A percentile compares a stretch with the other conserved stretches of the same genome.
Conservation (phyloP, 1,139 yeast genomes). For the Lodderomyces oxycetoniae region DNA sequence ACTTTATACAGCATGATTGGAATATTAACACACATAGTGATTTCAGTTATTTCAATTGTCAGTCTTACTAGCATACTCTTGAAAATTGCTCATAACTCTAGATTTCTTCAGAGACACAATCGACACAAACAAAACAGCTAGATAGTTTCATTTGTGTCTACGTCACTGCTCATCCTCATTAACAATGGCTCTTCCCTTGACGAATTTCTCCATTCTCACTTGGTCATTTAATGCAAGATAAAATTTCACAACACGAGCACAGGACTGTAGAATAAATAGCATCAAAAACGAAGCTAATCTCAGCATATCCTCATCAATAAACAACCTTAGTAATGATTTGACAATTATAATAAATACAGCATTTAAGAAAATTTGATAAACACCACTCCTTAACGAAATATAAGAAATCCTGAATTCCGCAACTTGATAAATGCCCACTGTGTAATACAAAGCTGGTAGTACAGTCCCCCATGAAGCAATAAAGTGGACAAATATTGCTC, state of each 20-base stretch:
- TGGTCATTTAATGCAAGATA: conserved; percentile 32
- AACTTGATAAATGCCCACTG: conserved; percentile 1
- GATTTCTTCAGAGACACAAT: too few species aligned
- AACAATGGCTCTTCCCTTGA: conserved; percentile 57
- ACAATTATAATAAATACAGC: background rate
- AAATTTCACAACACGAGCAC: conserved; percentile 12
- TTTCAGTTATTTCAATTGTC: too few species aligned
- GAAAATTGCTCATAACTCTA: too few species aligned
- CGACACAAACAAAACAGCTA: too few species aligned
- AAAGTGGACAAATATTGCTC: conserved; percentile 17
- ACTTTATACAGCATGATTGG: too few species aligned
- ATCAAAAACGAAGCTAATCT: conserved; percentile 11
- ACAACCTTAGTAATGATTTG: too few species aligned
- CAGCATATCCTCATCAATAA: background rate
- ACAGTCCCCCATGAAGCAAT: conserved; percentile 23
- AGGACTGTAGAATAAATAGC: conserved; percentile 15
- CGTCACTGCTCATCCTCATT: too few species aligned
- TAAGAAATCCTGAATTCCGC: background rate
- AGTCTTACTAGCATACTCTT: too few species aligned
- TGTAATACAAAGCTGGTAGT: conserved; percentile 14
- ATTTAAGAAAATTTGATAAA: conserved; percentile 2
- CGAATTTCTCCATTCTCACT: conserved; percentile 58
- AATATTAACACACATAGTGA: too few species aligned
- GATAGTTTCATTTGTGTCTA: too few species aligned
- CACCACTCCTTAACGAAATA: background rate